Evolutionary conservation across 805 yeast species (phyloP), one percentile per base, ranked within the genome.

Genomic region (Candida maltosa): DNA sequence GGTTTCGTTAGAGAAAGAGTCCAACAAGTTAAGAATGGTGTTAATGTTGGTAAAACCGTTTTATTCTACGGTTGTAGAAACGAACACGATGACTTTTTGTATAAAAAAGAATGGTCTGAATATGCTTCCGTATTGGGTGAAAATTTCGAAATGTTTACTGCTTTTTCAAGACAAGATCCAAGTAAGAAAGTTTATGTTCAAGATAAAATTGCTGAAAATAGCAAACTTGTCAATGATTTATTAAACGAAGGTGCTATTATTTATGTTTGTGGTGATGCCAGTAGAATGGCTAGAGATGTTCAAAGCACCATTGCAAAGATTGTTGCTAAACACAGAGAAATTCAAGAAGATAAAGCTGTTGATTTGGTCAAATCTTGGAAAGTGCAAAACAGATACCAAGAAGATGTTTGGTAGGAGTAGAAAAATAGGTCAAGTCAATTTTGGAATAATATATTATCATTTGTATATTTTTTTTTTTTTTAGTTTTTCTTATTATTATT

Each of bases 231-330:
- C 37, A 77, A 79, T 48, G 65, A 76, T 31, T 62, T 82, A 31
- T 55, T 83, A 34, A 58, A 63, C 35, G 58, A 62, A 31, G 96
- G 96, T 39, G 97, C 96, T 0, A 84, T 80, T 58, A 74, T 91
- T 47, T 91, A 93, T 58, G 95, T 91, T 25, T 91, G 98, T 73
- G 98, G 97, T 56, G 97, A 93, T 65, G 97, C 98, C 17, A 76
- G 84, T 19, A 78, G 76, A 46, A 93, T 91, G 98, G 96, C 97
- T 4, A 83, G 91, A 63, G 95, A 88, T 54, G 97, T 91, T 7
- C 88, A 85, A 50, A 59, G 69, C 29, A 70, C 91, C 1, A 69
- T 91, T 40, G 71, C 72, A 10, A 68, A 73, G 42, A 80, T 93
- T 39, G 56, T 89, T 31, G 60, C 79, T 30, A 58, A 73, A 37